Evolutionary conservation across 2,329 filamentous ascomycete genomes (phyloP).

Genomic region (Pyricularia sp.): DNA sequence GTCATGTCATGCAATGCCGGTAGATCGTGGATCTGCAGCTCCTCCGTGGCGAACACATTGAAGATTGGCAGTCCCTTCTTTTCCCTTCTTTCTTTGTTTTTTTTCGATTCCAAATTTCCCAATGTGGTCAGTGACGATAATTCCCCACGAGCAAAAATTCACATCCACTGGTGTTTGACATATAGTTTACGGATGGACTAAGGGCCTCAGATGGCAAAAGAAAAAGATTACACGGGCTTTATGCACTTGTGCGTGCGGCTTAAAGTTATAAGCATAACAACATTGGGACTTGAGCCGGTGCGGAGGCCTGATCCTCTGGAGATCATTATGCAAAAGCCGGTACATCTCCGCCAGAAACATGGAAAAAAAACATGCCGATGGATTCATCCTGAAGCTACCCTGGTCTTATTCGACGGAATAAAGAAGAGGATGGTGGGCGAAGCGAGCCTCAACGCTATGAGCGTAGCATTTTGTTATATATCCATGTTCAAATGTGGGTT

Average conservation of each 20-base stretch:
- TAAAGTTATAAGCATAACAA: neutral
- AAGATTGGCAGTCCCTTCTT: neutral
- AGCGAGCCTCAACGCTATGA: too few species aligned
- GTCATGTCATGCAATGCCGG: neutral
- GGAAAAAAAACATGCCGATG: neutral
- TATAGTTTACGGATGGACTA: neutral
- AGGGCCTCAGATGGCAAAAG: neutral
- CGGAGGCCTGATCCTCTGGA: neutral
- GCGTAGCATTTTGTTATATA: too few species aligned
- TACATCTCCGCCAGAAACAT: neutral
- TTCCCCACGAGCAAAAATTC: too few species aligned
- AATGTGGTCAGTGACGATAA: too few species aligned
- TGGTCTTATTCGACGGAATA: too few species aligned
- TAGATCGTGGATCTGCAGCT: neutral
- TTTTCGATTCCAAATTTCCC: neutral
- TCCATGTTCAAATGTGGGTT: too few species aligned
- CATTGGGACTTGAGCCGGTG: neutral
- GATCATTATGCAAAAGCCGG: neutral
- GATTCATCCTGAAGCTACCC: too few species aligned
- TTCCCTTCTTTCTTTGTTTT: neutral
- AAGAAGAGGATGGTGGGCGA: too few species aligned
- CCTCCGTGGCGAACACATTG: neutral
- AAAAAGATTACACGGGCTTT: neutral
- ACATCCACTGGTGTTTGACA: too few species aligned
- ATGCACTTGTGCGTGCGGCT: neutral